phyloP scores from a whole-genome alignment of 2,329 filamentous ascomycete species.

The Bipolaris bicolor region DNA sequence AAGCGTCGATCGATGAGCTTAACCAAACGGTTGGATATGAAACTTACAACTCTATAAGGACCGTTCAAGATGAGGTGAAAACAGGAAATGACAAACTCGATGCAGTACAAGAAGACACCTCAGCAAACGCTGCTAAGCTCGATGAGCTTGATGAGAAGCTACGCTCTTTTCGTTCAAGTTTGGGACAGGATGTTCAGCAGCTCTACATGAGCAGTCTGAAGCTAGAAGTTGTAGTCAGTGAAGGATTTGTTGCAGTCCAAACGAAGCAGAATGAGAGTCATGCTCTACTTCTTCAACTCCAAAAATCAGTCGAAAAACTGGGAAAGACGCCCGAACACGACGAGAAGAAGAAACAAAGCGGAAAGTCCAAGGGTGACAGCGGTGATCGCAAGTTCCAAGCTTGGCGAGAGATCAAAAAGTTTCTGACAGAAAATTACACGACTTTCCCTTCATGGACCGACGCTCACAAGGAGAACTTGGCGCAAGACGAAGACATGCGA shows the following conservation, averaged over 20 bases:
- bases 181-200: neutral
- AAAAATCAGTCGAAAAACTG: neutral
- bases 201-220: slow-evolving; percentile 4
- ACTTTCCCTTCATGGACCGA: neutral
- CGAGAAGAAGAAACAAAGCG: neutral
- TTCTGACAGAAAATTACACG: neutral
- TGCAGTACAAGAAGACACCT: neutral
- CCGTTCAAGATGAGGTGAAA: slow-evolving; percentile 1
- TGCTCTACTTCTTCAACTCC: neutral
- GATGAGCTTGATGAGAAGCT: slow-evolving; percentile 1
- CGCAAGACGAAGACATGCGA: neutral
- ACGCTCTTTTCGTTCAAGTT: neutral
- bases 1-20: slow-evolving; percentile 20
- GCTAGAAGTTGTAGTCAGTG: neutral
- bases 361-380: neutral
- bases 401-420: slow-evolving; percentile 2
- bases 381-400: slow-evolving; percentile 4
- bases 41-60: slow-evolving; percentile 13
- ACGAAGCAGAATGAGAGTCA: neutral
- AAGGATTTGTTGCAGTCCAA: slow-evolving; percentile 1
- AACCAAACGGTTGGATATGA: slow-evolving; percentile 13
- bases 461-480: slow-evolving; percentile 1
- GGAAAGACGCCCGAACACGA: neutral
- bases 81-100: slow-evolving; percentile 3
- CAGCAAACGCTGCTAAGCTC: neutral